Percentiles rank a stretch among this genome's conserved stretches.
phyloP scores from a whole-genome alignment of 2,329 filamentous ascomycete genomes.

The Ophiostoma novo-ulmi region DNA sequence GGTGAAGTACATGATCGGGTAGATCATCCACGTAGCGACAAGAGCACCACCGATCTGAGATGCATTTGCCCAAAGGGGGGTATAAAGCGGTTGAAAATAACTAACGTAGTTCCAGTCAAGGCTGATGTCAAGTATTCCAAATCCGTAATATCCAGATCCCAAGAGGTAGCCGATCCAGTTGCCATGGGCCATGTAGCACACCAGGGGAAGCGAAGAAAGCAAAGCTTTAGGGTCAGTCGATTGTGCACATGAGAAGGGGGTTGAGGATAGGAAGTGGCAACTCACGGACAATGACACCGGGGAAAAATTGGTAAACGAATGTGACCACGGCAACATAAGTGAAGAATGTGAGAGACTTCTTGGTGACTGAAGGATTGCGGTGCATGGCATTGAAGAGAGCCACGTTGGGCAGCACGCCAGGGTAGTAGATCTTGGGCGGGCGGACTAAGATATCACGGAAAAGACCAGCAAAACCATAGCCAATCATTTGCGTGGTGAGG shows the following conservation, averaged over 20 bases:
- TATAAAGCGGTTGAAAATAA: slow-evolving; percentile 36
- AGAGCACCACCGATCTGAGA: slow-evolving; percentile 36
- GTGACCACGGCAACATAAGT: slow-evolving; percentile 28
- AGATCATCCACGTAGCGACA: slow-evolving; percentile 34
- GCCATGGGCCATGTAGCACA: slow-evolving; percentile 34
- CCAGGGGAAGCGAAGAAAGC: slow-evolving; percentile 28
- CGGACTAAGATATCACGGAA: slow-evolving; percentile 33
- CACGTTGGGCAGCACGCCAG: slow-evolving; percentile 33
- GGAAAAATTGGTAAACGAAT: slow-evolving; percentile 35
- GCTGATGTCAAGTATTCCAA: slow-evolving; percentile 39
- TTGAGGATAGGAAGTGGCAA: background rate
- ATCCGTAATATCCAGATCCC: slow-evolving; percentile 41
- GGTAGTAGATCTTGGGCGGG: slow-evolving; percentile 34
- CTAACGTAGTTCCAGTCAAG: slow-evolving; percentile 44
- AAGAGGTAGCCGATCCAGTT: slow-evolving; percentile 34
- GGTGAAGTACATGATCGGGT: slow-evolving; percentile 40
- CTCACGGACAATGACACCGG: slow-evolving; percentile 32
- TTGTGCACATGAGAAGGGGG: slow-evolving; percentile 23
- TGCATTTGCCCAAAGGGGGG: slow-evolving; percentile 37
- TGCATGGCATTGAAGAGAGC: slow-evolving; percentile 34
- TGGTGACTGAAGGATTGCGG: slow-evolving; percentile 31
- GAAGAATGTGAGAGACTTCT: slow-evolving; percentile 32
- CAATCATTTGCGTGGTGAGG: slow-evolving; percentile 33
- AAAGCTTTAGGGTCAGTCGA: slow-evolving; percentile 20
- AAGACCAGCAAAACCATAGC: slow-evolving; percentile 33